These are phyloP conservation scores for Phytophthora quininea DNA, from an alignment of 352 stramenopile genomes.

Conservation along the genomic window DNA sequence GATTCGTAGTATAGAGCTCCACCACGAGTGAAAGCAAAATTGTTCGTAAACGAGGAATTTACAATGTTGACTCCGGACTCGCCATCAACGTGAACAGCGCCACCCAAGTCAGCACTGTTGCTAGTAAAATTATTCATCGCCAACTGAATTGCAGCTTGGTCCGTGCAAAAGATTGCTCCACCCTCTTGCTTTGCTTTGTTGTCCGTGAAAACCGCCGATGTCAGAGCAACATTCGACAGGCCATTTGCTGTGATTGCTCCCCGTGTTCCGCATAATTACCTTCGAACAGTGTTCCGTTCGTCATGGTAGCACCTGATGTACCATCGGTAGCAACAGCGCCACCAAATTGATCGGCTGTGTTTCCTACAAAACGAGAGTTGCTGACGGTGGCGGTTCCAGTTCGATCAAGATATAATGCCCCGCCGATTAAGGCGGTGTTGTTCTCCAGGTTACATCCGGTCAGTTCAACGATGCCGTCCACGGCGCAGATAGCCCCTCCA, in stretches of 20 bases:
- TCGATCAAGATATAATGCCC: constrained; percentile 50
- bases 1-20: constrained; percentile 58
- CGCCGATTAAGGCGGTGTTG: constrained; percentile 60
- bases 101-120: constrained; percentile 46
- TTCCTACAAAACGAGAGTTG: constrained; percentile 40
- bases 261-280: constrained; percentile 44
- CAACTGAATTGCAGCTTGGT: constrained; percentile 30
- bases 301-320: constrained; percentile 26
- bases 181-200: constrained; percentile 34
- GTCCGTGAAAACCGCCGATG: constrained; percentile 12
- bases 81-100: constrained; percentile 42
- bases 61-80: constrained; percentile 20
- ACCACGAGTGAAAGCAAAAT: constrained; percentile 43
- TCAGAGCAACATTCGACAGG: constrained; percentile 18
- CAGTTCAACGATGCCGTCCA: constrained; percentile 48
- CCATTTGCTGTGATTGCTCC: constrained; percentile 34
- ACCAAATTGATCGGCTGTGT: constrained; percentile 52
- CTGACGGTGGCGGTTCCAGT: constrained; percentile 26
- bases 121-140: constrained; percentile 16
- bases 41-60: constrained; percentile 33
- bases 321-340: constrained; percentile 42
- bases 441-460: constrained; percentile 36
- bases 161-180: constrained; percentile 43
- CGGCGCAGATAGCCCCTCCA: constrained; percentile 50
- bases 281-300: constrained; percentile 29